phyloP scores from a whole-genome alignment of 2,329 filamentous ascomycete genomes.

The Xylariaceae sp. region DNA sequence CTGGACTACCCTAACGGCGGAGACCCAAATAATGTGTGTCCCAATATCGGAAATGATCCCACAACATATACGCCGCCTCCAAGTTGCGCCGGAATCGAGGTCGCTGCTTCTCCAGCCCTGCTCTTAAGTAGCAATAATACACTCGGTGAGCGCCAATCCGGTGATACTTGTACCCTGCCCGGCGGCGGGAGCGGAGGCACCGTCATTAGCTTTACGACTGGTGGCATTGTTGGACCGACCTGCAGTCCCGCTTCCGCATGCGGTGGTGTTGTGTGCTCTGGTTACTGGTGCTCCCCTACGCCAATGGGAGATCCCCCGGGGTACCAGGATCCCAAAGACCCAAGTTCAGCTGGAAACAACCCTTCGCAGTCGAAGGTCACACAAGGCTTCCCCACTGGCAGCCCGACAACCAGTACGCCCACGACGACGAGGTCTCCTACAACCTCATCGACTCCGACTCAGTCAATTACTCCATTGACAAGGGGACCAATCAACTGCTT shows the following conservation, averaged over 20 bases:
- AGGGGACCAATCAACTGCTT: constrained; percentile 11
- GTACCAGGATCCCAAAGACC: constrained; percentile 21
- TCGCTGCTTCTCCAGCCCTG: neutral
- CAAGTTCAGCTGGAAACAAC: constrained; percentile 6
- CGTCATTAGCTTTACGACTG: constrained; percentile 9
- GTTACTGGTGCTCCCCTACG: constrained; percentile 19
- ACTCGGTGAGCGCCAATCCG: constrained; percentile 3
- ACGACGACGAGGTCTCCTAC: no score
- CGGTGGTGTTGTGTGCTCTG: constrained; percentile 21
- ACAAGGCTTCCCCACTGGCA: no score
- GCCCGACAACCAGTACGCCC: neutral
- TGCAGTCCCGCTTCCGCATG: constrained; percentile 13
- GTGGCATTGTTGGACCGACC: constrained; percentile 12
- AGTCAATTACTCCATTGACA: constrained; percentile 8
- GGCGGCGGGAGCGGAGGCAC: neutral
- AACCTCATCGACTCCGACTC: neutral
- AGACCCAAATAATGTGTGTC: constrained; percentile 2
- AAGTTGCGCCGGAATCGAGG: neutral
- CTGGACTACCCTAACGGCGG: constrained; percentile 1
- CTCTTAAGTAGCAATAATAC: neutral
- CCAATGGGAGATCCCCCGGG: constrained; percentile 17
- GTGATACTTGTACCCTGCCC: constrained; percentile 2
- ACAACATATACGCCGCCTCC: neutral
- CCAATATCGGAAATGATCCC: neutral
- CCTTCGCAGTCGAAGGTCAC: no score